Conservation (phyloP, 148 eudicot species). For the Vaccinium myrtillus region DNA sequence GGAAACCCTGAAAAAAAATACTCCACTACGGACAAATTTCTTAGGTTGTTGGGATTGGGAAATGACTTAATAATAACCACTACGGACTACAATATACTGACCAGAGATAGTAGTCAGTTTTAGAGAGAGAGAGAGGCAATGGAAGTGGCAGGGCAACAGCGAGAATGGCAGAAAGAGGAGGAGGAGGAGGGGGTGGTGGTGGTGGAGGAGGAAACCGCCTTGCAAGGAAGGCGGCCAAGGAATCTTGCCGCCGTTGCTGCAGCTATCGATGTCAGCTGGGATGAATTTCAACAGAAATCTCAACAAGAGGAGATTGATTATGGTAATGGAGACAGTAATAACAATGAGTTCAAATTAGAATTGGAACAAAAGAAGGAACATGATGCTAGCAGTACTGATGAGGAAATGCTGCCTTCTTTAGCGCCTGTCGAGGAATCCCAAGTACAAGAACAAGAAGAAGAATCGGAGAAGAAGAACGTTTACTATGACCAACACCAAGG, state of each 20-base stretch:
- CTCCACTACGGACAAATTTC: not conserved
- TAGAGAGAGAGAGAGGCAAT: not conserved
- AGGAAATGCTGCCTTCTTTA: not conserved
- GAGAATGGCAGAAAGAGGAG: slow-evolving; percentile 1
- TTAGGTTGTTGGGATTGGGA: not conserved
- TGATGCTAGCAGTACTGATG: not conserved
- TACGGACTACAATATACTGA: not conserved
- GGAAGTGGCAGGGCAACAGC: not conserved
- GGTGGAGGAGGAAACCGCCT: not conserved
- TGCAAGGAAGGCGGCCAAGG: slow-evolving; percentile 6
- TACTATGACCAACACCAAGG: slow-evolving; percentile 16
- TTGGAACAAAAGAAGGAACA: not conserved
- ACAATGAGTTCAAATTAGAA: not conserved
- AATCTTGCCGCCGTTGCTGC: not conserved
- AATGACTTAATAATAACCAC: not conserved
- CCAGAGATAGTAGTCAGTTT: not conserved
- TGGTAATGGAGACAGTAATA: no score
- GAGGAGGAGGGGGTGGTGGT: not conserved
- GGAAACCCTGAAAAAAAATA: not conserved
- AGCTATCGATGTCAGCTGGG: not conserved
- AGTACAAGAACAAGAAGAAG: not conserved
- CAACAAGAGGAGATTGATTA: no score
- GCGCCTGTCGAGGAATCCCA: not conserved
- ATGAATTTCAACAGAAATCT: not conserved
- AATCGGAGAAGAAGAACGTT: slow-evolving; percentile 12